These are phyloP conservation scores for Rutstroemia sp. DNA, from an alignment of 2,329 filamentous ascomycete species.

Conservation along the genomic window DNA sequence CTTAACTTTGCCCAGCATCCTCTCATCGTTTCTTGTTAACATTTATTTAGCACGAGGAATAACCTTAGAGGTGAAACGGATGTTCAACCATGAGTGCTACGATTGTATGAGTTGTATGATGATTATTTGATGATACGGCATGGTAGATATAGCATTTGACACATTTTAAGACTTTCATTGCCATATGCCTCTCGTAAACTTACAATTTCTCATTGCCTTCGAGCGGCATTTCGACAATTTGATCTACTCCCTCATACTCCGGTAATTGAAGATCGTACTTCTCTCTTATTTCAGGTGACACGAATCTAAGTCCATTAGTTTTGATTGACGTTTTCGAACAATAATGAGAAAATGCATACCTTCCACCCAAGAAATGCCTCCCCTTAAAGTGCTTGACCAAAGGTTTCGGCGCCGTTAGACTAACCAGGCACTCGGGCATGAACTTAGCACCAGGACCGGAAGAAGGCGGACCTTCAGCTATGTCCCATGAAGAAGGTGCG, in stretches of 20 bases:
- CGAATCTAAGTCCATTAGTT: slow-evolving; percentile 50
- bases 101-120: not conserved
- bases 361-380: slow-evolving; percentile 84
- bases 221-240: slow-evolving; percentile 68
- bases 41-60: not conserved
- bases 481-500: slow-evolving; percentile 90
- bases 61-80: not conserved
- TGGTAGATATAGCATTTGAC: slow-evolving; percentile 35
- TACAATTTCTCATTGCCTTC: slow-evolving; percentile 37
- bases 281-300: slow-evolving; percentile 67
- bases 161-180: too few species aligned
- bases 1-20: not conserved
- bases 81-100: not conserved
- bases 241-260: slow-evolving; percentile 77
- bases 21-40: not conserved
- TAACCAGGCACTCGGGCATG: slow-evolving; percentile 73
- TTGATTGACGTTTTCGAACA: not conserved
- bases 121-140: not conserved
- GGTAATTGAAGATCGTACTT: slow-evolving; percentile 85
- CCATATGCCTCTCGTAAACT: too few species aligned
- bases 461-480: slow-evolving; percentile 74
- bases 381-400: slow-evolving; percentile 77
- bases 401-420: slow-evolving; percentile 89
- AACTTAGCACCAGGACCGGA: slow-evolving; percentile 74
- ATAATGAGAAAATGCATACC: slow-evolving; percentile 39